Evolutionary conservation across 441 rosid genomes (phyloP), one percentile per base, ranked within the genome.

Genomic region (Codiaeum variegatum): DNA sequence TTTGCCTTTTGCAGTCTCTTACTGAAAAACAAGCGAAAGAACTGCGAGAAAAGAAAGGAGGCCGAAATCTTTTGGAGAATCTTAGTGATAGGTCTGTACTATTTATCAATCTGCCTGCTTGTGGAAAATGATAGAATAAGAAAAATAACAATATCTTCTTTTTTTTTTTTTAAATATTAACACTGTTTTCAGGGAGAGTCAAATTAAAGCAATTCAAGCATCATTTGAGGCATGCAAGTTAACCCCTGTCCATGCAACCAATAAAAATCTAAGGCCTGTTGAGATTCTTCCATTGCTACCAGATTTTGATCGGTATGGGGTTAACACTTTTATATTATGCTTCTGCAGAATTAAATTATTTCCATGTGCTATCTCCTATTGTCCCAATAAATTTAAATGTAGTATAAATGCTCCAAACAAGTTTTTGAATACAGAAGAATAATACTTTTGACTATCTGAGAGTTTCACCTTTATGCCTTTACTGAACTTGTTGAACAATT

Each of bases 1-100:
- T 69, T 76, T 73, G 64, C 32, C 47, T 81, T 75, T 81, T 74
- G 75, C 87, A 95, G 99, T 93, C 97, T 77, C 84, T 91, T 55
- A 91, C 91, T 62, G 97, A 95, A 85, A 95, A 95, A 65, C 96
- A 90, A 85, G 99, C 99, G 40, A 95, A 93, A 78, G 98, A 93
- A 82, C 80, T 88, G 78, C 86, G 96, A 62, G 97, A 92, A 79
- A 78, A 78, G 88, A 93, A 85, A 78, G 96, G 87, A 71, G 95
- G 89, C 66, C 81, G 82, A 65, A 85, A 73, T 81, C 80, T 91
- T 79, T 84, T 91, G 89, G 90, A 84, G 49, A 86, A 91, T 78
- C 86, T 85, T 42, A 95, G 93, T 79, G 82, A 85, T 70, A 89
- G 99, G 99, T 95, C 42, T 82, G 81, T 70, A 80, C 71, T 76